These are phyloP conservation scores for Inga leiocalycina DNA, from an alignment of 306 rosid genomes.

Conservation along the genomic window DNA sequence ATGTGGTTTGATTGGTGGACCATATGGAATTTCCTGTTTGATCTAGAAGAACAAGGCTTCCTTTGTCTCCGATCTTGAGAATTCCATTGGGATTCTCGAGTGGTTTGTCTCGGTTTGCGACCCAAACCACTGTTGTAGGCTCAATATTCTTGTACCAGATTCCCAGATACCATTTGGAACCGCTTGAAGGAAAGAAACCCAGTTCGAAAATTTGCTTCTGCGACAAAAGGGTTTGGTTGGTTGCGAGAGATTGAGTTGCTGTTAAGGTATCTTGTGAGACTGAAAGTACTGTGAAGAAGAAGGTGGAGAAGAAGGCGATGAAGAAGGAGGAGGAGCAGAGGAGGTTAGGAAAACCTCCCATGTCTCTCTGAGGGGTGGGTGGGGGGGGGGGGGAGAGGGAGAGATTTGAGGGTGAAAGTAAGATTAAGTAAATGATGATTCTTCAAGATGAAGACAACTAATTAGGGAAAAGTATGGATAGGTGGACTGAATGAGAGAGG, in stretches of 20 bases:
- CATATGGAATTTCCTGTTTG: constrained; percentile 34
- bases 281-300: constrained; percentile 29
- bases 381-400: neutral
- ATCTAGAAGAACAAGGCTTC: constrained; percentile 47
- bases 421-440: constrained; percentile 19
- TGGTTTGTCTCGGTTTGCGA: constrained; percentile 77
- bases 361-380: constrained; percentile 21
- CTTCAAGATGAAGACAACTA: constrained; percentile 27
- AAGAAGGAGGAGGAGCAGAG: constrained; percentile 27
- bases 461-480: neutral
- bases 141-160: constrained; percentile 59
- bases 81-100: constrained; percentile 39
- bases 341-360: constrained; percentile 38
- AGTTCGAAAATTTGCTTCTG: constrained; percentile 45
- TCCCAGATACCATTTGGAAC: constrained; percentile 58
- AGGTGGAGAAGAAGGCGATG: constrained; percentile 27
- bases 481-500: constrained; percentile 17
- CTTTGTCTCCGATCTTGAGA: constrained; percentile 44
- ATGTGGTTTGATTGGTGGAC: constrained; percentile 48
- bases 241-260: constrained; percentile 41
- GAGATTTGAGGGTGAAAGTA: constrained; percentile 10
- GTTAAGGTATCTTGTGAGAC: constrained; percentile 49
- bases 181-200: constrained; percentile 45
- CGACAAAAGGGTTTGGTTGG: constrained; percentile 57
- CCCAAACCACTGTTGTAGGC: constrained; percentile 55